Conservation (phyloP, 192 early-diverging fungal species). For the Diversispora epigaea region DNA sequence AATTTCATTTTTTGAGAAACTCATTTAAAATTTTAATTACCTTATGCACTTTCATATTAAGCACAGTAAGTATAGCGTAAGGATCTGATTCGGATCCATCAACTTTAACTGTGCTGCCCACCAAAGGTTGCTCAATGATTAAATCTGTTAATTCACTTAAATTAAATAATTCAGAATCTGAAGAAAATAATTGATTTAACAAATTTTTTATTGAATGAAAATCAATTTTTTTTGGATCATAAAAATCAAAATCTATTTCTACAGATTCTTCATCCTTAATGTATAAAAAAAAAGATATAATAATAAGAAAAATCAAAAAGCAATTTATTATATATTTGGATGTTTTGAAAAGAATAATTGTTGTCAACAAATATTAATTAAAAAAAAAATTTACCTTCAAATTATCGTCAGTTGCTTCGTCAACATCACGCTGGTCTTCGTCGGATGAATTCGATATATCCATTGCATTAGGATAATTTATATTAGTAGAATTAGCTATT, state of each 20-base stretch:
- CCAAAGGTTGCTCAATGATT: conserved; percentile 68
- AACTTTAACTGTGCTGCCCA: conserved; percentile 90
- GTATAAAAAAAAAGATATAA: too few species aligned
- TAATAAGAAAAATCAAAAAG: too few species aligned
- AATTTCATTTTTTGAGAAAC: background rate
- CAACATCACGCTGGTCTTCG: too few species aligned
- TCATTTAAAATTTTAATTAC: conserved; percentile 30
- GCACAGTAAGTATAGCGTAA: conserved; percentile 80
- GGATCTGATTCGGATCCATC: conserved; percentile 80
- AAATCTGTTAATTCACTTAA: conserved; percentile 79
- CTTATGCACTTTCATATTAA: conserved; percentile 68
- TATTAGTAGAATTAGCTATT: too few species aligned
- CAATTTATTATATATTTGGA: too few species aligned
- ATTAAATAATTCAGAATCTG: conserved; percentile 75
- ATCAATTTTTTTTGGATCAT: conserved; percentile 83
- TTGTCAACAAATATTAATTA: too few species aligned
- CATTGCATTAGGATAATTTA: too few species aligned
- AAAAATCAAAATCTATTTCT: conserved; percentile 95
- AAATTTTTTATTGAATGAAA: conserved; percentile 91
- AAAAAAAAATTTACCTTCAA: too few species aligned
- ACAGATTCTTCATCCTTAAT: conserved; percentile 15
- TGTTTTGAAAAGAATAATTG: too few species aligned
- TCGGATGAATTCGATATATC: too few species aligned
- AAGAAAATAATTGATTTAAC: conserved; percentile 73
- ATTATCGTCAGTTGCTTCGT: too few species aligned